A percentile compares a stretch with the other conserved stretches of the same genome.
These are phyloP conservation scores for Amauroascus verrucosus DNA, from an alignment of 2,329 filamentous ascomycete species.

Conservation along the genomic window DNA sequence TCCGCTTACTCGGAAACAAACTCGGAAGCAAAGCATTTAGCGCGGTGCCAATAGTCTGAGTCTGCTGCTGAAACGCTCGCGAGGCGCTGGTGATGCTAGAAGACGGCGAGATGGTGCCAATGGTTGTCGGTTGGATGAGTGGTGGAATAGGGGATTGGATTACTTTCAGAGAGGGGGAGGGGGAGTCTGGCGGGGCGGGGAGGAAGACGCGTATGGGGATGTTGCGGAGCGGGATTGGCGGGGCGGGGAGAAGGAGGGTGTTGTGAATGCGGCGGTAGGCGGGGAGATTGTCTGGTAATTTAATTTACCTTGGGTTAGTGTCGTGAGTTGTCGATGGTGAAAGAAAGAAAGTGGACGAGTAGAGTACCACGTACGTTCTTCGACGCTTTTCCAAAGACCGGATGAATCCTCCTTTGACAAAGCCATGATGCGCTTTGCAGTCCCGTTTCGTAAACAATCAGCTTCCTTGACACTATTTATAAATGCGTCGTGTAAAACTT, in stretches of 20 bases:
- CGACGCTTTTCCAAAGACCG: constrained; percentile 69
- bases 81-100: constrained; percentile 17
- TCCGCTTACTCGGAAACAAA: constrained; percentile 77
- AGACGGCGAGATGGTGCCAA: constrained; percentile 16
- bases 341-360: neutral
- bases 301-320: neutral
- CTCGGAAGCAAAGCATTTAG: constrained; percentile 65
- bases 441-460: constrained; percentile 79
- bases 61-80: constrained; percentile 31
- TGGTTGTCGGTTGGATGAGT: constrained; percentile 26
- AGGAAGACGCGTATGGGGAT: constrained; percentile 86
- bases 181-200: constrained; percentile 50
- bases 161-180: constrained; percentile 47
- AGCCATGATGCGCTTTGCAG: constrained; percentile 80
- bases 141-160: constrained; percentile 65
- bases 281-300: constrained; percentile 53
- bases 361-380: constrained; percentile 48
- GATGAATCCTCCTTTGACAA: constrained; percentile 75
- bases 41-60: constrained; percentile 64
- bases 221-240: constrained; percentile 61
- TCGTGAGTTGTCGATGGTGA: neutral
- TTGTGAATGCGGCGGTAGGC: constrained; percentile 65
- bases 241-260: constrained; percentile 60
- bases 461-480: constrained; percentile 67
- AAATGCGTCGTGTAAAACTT: constrained; percentile 53